These are phyloP conservation scores for Neofusicoccum kwambonambiense DNA, from an alignment of 2,329 filamentous ascomycete genomes.

Conservation along the genomic window DNA sequence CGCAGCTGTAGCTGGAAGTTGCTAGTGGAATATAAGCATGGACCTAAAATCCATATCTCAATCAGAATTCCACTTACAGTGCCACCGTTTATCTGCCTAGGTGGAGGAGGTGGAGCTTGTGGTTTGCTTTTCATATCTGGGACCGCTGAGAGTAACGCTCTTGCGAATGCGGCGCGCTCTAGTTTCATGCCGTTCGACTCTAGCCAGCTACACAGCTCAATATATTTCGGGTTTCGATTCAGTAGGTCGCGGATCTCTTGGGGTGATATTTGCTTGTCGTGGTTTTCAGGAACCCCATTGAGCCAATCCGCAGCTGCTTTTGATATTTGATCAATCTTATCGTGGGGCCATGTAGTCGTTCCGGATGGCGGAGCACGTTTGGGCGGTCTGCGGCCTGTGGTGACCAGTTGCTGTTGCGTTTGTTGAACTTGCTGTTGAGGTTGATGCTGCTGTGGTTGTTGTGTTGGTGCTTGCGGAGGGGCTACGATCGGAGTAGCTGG, in stretches of 20 bases:
- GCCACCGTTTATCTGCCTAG: not conserved
- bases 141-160: conserved; percentile 48
- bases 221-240: conserved; percentile 55
- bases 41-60: no score
- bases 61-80: not conserved
- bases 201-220: conserved; percentile 54
- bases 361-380: conserved; percentile 18
- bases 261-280: conserved; percentile 35
- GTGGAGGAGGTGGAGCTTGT: not conserved
- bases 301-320: conserved; percentile 51
- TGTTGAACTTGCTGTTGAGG: not conserved
- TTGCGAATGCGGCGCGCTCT: conserved; percentile 54
- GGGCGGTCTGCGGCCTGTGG: not conserved
- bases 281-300: conserved; percentile 43
- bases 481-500: not conserved
- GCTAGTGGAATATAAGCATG: not conserved
- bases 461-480: not conserved
- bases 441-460: not conserved
- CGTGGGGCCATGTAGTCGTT: conserved; percentile 51
- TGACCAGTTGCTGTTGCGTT: not conserved
- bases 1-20: not conserved
- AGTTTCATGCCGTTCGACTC: conserved; percentile 51
- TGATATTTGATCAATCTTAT: conserved; percentile 52
- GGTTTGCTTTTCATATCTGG: conserved; percentile 37
- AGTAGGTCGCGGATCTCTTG: conserved; percentile 48